These are phyloP conservation scores for Eragrostis nindensis DNA, from an alignment of 176 grass and related monocot genomes.

Conservation along the genomic window DNA sequence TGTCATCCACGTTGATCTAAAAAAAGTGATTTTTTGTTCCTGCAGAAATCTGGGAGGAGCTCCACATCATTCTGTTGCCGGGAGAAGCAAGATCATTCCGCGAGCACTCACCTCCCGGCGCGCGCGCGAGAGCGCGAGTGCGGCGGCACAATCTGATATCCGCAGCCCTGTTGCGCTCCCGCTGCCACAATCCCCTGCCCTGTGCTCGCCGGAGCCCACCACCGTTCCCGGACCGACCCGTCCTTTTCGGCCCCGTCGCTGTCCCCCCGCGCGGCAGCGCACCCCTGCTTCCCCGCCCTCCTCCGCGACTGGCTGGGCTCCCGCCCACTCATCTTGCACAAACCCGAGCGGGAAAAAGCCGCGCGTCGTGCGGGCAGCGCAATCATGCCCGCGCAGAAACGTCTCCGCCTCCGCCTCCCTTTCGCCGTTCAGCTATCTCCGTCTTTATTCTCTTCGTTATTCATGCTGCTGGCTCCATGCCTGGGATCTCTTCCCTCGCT, in stretches of 20 bases:
- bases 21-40: not conserved
- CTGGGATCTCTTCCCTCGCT: not conserved
- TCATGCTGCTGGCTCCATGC: not conserved
- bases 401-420: not conserved
- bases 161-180: not conserved
- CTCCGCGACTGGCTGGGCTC: not conserved
- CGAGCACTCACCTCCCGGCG: conserved; percentile 6
- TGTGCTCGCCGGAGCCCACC: conserved; percentile 42
- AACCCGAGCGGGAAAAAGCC: not conserved
- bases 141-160: conserved; percentile 28
- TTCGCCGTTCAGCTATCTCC: not conserved
- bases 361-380: conserved; percentile 16
- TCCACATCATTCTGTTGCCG: not conserved
- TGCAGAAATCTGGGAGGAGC: not conserved
- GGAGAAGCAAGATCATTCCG: not conserved
- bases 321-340: conserved; percentile 40
- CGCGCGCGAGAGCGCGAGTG: conserved; percentile 10
- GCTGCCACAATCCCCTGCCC: not conserved
- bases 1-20: not conserved
- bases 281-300: no score
- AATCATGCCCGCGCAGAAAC: conserved; percentile 40
- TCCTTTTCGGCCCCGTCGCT: conserved; percentile 44
- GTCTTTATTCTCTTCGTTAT: not conserved
- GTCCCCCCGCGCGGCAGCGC: conserved; percentile 20
- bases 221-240: not conserved